Evolutionary conservation across 202 grass and related monocot genomes (phyloP).

Genomic region (Elaeis oleifera): DNA sequence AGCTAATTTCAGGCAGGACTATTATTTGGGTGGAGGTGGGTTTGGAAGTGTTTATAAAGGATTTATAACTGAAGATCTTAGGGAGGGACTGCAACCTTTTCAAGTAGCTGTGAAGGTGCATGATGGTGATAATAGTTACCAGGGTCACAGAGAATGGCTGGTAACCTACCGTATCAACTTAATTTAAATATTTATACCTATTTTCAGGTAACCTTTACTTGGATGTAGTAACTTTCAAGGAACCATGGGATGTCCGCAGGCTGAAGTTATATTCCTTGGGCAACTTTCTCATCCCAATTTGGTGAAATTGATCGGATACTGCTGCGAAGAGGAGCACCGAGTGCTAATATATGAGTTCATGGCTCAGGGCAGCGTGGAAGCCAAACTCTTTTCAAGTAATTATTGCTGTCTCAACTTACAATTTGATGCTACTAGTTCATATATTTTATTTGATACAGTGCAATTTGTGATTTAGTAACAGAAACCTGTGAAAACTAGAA

Average conservation of each 20-base stretch:
- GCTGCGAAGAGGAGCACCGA: slow-evolving; percentile 73
- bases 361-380: slow-evolving; percentile 71
- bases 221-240: background rate
- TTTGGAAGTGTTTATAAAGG: slow-evolving; percentile 92
- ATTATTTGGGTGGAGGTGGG: slow-evolving; percentile 71
- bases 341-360: slow-evolving; percentile 87
- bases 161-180: slow-evolving; percentile 18
- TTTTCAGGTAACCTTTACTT: too few species aligned
- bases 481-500: too few species aligned
- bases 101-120: slow-evolving; percentile 90
- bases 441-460: background rate
- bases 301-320: slow-evolving; percentile 84
- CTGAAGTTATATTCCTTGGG: slow-evolving; percentile 91
- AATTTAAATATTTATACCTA: too few species aligned
- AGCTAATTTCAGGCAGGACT: slow-evolving; percentile 80
- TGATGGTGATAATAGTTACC: slow-evolving; percentile 79
- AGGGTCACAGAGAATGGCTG: slow-evolving; percentile 94
- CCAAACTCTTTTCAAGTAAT: slow-evolving; percentile 51
- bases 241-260: slow-evolving; percentile 31
- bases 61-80: slow-evolving; percentile 35
- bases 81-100: slow-evolving; percentile 41
- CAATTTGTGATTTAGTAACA: too few species aligned
- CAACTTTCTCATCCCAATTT: slow-evolving; percentile 93
- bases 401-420: background rate
- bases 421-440: background rate